Conservation (phyloP, 1,284 basidiomycete genomes). For the Cerioporus squamosus region DNA sequence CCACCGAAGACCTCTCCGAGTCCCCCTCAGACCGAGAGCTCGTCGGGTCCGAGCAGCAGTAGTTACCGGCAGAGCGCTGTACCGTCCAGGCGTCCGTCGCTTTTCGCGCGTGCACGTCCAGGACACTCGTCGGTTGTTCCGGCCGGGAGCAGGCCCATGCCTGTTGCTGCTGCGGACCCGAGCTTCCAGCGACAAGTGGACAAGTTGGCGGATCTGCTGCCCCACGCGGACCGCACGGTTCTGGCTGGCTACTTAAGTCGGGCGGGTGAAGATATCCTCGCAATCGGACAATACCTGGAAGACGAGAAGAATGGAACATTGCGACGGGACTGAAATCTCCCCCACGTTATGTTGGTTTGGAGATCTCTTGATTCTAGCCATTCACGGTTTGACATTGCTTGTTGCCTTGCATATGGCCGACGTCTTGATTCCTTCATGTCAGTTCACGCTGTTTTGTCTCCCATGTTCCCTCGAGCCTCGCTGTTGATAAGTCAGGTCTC, state of each 20-base stretch:
- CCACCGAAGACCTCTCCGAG: conserved; percentile 34
- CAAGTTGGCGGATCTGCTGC: conserved; percentile 74
- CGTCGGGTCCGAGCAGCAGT: conserved; percentile 10
- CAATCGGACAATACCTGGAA: conserved; percentile 87
- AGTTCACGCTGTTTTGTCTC: background rate
- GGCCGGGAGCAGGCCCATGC: background rate
- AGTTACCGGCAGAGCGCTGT: conserved; percentile 46
- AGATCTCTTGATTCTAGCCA: background rate
- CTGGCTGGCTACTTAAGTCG: conserved; percentile 75
- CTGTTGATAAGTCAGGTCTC: background rate
- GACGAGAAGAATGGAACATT: conserved; percentile 82
- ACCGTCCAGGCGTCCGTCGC: conserved; percentile 51
- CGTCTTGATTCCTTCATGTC: background rate
- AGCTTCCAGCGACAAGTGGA: conserved; percentile 71
- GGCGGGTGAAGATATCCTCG: conserved; percentile 79
- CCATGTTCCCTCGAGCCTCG: background rate
- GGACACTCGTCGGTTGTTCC: conserved; percentile 20
- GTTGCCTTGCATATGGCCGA: background rate
- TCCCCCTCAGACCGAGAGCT: conserved; percentile 25
- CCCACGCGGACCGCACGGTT: conserved; percentile 72
- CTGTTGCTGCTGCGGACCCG: conserved; percentile 35
- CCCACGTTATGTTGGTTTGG: background rate
- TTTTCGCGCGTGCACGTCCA: conserved; percentile 40
- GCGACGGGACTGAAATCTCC: conserved; percentile 37
- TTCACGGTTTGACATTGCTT: background rate